Evolutionary conservation across 2,329 filamentous ascomycete species (phyloP), one percentile per base, ranked within the genome.

Genomic region (Teratosphaeria nubilosa): DNA sequence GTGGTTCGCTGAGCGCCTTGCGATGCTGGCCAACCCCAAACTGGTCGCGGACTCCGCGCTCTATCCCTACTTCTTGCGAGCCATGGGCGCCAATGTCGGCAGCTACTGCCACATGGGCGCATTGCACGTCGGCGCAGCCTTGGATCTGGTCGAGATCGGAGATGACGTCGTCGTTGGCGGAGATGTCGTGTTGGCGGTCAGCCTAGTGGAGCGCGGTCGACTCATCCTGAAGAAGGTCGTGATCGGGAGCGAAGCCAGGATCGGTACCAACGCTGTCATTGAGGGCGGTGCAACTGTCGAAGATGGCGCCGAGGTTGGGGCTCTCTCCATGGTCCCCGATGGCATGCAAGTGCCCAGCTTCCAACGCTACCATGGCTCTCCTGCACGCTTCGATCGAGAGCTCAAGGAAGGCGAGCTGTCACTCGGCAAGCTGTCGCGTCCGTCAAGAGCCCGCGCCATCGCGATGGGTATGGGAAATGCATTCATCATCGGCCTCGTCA

Each of bases 1-100:
- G 81, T 83, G 81, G 81, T 63, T 81, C 56, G 76, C 65, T 11
- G 61, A 65, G 54, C 64, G 65, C 31, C 50, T 66, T 22, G 58
- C 57, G 9, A 48, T 20, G 16, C 20, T 48, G n/a, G 41, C 41
- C 41, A 48, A 48, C n/a, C 41, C 41, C 1, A 48, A 48, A n/a
- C n/a, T 48, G 16, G 20, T 48, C n/a, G 41, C 41, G 11, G 41
- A 48, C 20, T 48, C 41, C 16, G 41, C 41, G n/a, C 41, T 48
- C 10, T 48, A 48, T n/a, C 41, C 41, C 4, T 48, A 48, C 41
- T 48, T 48, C 41, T n/a, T 48, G 41, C 16, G 41, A 20, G 41
- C 41, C 41, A 48, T 48, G 41, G 2, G 65, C 31, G 61, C 62
- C 9, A 64, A 64, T 20, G 60, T 66, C 7, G 65, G 65, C 14